Evolutionary conservation across 2,329 filamentous ascomycete species (phyloP).

Genomic region (Phaeophleospora eucalypticola): DNA sequence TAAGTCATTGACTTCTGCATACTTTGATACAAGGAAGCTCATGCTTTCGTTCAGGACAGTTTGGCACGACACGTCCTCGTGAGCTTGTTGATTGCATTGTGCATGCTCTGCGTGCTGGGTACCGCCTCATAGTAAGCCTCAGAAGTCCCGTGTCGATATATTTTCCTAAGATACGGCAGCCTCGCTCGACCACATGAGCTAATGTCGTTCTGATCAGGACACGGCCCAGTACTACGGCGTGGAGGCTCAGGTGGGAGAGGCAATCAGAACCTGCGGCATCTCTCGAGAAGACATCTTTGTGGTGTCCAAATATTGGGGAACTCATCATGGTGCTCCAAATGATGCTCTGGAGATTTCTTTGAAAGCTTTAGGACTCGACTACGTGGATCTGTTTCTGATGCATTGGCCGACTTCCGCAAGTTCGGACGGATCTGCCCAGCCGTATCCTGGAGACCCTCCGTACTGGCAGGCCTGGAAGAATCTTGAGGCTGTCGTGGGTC

Average conservation of each 20-base stretch:
- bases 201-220: constrained; percentile 38
- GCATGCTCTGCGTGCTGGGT: too few species aligned
- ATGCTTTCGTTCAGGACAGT: too few species aligned
- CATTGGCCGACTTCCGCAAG: constrained; percentile 52
- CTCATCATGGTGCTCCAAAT: constrained; percentile 49
- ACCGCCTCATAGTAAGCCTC: too few species aligned
- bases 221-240: constrained; percentile 68
- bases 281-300: constrained; percentile 59
- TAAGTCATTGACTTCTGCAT: too few species aligned
- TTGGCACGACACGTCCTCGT: too few species aligned
- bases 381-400: constrained; percentile 68
- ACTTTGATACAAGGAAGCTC: too few species aligned
- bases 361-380: constrained; percentile 57
- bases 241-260: constrained; percentile 61
- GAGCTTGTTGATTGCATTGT: too few species aligned
- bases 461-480: neutral
- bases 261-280: constrained; percentile 54
- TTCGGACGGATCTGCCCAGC: neutral
- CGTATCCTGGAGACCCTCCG: neutral
- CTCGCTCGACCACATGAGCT: neutral
- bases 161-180: too few species aligned
- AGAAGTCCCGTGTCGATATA: too few species aligned
- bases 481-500: neutral
- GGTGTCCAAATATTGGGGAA: constrained; percentile 59
- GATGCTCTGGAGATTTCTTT: constrained; percentile 57